phyloP scores from a whole-genome alignment of 2,329 filamentous ascomycete species.

The Immersiporthe knoxdaviesiana region DNA sequence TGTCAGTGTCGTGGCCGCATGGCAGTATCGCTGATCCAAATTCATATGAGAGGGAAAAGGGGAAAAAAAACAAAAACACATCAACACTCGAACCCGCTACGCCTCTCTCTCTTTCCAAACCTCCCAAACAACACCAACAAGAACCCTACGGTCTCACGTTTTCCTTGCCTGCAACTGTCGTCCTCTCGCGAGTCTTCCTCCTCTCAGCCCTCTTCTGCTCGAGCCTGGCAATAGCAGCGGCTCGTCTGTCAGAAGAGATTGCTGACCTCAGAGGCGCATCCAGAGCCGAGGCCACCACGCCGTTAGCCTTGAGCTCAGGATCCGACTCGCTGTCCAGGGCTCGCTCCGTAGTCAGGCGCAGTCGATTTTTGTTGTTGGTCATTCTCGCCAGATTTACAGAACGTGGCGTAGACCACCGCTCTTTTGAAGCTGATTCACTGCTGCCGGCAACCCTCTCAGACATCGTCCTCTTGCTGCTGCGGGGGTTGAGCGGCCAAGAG shows the following conservation, averaged over 20 bases:
- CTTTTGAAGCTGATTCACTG: neutral
- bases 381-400: conserved; percentile 6
- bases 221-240: conserved; percentile 58
- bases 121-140: conserved; percentile 9
- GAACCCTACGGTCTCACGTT: conserved; percentile 48
- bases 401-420: neutral
- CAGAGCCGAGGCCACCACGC: conserved; percentile 39
- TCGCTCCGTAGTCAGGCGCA: conserved; percentile 35
- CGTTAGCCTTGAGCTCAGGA: conserved; percentile 39
- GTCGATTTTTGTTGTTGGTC: conserved; percentile 11
- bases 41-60: conserved; percentile 3
- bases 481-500: conserved; percentile 17
- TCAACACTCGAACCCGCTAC: conserved; percentile 20
- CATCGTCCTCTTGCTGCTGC: conserved; percentile 22
- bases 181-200: conserved; percentile 41
- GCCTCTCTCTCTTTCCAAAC: conserved; percentile 27
- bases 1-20: conserved; percentile 17
- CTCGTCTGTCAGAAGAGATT: conserved; percentile 54
- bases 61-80: too few relatives aligned
- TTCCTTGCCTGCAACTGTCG: conserved; percentile 51
- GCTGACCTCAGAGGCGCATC: conserved; percentile 46
- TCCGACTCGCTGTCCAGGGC: conserved; percentile 45
- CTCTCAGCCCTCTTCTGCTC: conserved; percentile 59
- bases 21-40: conserved; percentile 28
- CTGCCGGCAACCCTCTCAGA: conserved; percentile 15